phyloP scores from a whole-genome alignment of 768 basidiomycete genomes.

The Mycena floridula region DNA sequence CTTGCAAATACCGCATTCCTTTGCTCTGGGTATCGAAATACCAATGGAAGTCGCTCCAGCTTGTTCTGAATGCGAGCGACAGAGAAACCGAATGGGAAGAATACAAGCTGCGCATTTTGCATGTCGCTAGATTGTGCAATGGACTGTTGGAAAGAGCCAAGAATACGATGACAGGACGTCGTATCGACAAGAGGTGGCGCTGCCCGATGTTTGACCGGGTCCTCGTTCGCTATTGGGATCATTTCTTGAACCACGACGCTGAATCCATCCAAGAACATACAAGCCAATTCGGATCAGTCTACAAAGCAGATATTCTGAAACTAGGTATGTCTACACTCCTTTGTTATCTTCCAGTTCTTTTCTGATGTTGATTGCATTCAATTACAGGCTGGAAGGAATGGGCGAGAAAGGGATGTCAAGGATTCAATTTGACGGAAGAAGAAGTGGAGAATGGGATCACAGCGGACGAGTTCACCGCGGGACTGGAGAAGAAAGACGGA shows the following conservation, averaged over 20 bases:
- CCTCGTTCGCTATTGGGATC: background rate
- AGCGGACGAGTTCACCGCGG: conserved; percentile 22
- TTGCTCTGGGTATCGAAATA: background rate
- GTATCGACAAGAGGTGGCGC: background rate
- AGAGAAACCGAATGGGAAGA: background rate
- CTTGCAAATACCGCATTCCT: background rate
- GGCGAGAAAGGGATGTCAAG: conserved; percentile 34
- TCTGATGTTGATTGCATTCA: no score
- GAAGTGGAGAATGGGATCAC: conserved; percentile 28
- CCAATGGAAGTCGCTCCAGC: background rate
- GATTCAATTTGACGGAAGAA: conserved; percentile 31
- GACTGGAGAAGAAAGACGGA: conserved; percentile 12
- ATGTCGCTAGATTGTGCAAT: background rate
- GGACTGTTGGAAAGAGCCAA: background rate
- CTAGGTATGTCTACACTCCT: background rate
- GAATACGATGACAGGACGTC: background rate
- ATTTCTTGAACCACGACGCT: background rate
- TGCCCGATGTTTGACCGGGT: background rate
- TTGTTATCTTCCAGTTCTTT: background rate
- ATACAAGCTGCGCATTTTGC: background rate
- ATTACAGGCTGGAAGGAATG: conserved; percentile 31
- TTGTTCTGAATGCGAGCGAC: background rate
- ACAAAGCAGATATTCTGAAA: background rate
- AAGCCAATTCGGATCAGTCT: background rate
- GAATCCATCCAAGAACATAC: background rate